Conservation (phyloP, 1,284 basidiomycete species). For the Mrakiaceae sp. region DNA sequence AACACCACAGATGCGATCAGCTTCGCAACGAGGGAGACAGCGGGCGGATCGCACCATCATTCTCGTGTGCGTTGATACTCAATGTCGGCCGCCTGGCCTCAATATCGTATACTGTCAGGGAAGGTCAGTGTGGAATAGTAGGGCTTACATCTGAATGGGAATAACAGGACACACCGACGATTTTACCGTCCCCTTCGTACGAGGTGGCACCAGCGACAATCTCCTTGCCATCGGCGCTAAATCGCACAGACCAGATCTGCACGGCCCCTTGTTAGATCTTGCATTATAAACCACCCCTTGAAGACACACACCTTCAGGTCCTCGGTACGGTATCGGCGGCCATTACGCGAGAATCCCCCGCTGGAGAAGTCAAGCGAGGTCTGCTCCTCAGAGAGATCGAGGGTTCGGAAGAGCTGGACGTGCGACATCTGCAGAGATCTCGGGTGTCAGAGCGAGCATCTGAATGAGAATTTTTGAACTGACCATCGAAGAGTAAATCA, state of each 20-base stretch:
- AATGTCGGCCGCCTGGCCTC: slow-evolving; percentile 65
- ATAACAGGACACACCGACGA: slow-evolving; percentile 49
- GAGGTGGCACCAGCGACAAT: slow-evolving; percentile 48
- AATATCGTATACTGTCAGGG: slow-evolving; percentile 71
- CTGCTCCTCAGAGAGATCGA: slow-evolving; percentile 58
- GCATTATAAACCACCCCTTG: no score
- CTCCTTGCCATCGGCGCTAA: slow-evolving; percentile 91
- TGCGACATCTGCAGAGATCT: slow-evolving; percentile 47
- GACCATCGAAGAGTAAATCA: slow-evolving; percentile 79
- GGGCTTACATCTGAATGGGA: slow-evolving; percentile 1
- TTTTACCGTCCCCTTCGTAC: slow-evolving; percentile 45
- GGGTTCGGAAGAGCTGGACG: slow-evolving; percentile 74
- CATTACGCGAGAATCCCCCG: slow-evolving; percentile 19
- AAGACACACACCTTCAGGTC: slow-evolving; percentile 16
- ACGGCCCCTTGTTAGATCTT: slow-evolving; percentile 30
- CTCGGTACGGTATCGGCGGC: slow-evolving; percentile 36
- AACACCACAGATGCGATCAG: background rate
- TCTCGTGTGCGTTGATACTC: slow-evolving; percentile 68
- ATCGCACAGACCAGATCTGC: slow-evolving; percentile 81
- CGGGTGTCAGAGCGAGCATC: no score
- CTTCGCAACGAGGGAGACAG: slow-evolving; percentile 1
- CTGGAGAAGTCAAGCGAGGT: slow-evolving; percentile 51
- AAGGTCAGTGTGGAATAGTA: background rate
- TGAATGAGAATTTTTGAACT: background rate
- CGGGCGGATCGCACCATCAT: slow-evolving; percentile 42